phyloP scores from a whole-genome alignment of 495 filamentous ascomycete species.

The Pseudotulostoma volvatum region DNA sequence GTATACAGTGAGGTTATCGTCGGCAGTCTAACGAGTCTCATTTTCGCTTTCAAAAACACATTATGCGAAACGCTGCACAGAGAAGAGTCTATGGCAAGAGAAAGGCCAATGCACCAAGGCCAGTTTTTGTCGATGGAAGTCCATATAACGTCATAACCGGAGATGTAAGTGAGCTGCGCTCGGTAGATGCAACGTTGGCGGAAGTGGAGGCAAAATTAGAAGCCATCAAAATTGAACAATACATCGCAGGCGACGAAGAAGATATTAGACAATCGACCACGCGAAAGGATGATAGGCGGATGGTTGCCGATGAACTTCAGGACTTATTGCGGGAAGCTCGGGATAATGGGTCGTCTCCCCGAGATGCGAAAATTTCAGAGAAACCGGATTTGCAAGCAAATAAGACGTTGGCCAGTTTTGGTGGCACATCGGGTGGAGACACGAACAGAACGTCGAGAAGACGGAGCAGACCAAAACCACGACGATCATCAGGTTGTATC shows the following conservation, averaged over 20 bases:
- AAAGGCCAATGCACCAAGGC: conserved; percentile 22
- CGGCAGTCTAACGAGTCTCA: conserved; percentile 4
- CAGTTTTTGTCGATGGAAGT: conserved; percentile 26
- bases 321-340: background rate
- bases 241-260: background rate
- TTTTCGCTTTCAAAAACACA: conserved; percentile 13
- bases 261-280: background rate
- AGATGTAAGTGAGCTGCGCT: conserved; percentile 4
- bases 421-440: background rate
- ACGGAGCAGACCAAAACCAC: conserved; percentile 6
- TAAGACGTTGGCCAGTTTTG: too few relatives aligned
- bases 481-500: conserved; percentile 23
- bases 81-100: conserved; percentile 29
- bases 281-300: background rate
- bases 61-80: conserved; percentile 13
- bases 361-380: background rate
- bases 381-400: background rate
- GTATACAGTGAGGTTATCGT: background rate
- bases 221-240: conserved; percentile 16
- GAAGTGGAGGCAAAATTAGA: conserved; percentile 20
- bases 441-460: conserved; percentile 6
- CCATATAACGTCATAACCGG: conserved; percentile 8
- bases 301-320: background rate
- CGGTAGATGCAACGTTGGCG: conserved; percentile 7
- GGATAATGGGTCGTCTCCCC: too few relatives aligned